phyloP scores from a whole-genome alignment of 2,329 filamentous ascomycete species.

The Salinomyces thailandicus region DNA sequence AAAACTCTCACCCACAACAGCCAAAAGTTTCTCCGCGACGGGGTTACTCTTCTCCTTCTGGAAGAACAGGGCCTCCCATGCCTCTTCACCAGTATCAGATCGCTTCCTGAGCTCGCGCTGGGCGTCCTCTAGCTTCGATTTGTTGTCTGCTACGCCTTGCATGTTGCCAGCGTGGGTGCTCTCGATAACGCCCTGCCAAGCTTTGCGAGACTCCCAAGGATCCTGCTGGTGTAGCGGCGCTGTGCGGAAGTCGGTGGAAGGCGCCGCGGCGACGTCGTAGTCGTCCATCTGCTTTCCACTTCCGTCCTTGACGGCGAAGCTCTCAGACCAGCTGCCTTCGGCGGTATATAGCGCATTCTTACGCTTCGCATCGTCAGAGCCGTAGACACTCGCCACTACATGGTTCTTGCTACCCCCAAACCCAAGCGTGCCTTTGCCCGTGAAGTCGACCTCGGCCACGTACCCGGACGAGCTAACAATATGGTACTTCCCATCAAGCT shows the following conservation, averaged over 20 bases:
- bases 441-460: conserved; percentile 34
- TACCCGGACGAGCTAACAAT: conserved; percentile 34
- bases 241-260: conserved; percentile 16
- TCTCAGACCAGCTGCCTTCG: conserved; percentile 34
- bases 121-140: conserved; percentile 22
- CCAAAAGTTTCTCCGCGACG: conserved; percentile 21
- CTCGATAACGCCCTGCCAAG: conserved; percentile 33
- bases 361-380: conserved; percentile 22
- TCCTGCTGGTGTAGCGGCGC: conserved; percentile 30
- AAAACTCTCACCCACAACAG: conserved; percentile 28
- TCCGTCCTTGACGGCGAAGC: conserved; percentile 29
- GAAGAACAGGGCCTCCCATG: conserved; percentile 35
- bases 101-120: conserved; percentile 34
- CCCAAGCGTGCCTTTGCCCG: conserved; percentile 32
- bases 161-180: conserved; percentile 32
- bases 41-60: conserved; percentile 19
- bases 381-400: conserved; percentile 29
- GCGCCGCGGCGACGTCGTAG: conserved; percentile 21
- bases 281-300: conserved; percentile 28
- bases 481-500: conserved; percentile 32
- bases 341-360: conserved; percentile 28
- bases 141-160: conserved; percentile 28
- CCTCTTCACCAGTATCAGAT: conserved; percentile 26
- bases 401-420: conserved; percentile 33
- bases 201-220: conserved; percentile 36